Base-by-base conservation (phyloP, 768 basidiomycete genomes). In the Boletus edulis region DNA sequence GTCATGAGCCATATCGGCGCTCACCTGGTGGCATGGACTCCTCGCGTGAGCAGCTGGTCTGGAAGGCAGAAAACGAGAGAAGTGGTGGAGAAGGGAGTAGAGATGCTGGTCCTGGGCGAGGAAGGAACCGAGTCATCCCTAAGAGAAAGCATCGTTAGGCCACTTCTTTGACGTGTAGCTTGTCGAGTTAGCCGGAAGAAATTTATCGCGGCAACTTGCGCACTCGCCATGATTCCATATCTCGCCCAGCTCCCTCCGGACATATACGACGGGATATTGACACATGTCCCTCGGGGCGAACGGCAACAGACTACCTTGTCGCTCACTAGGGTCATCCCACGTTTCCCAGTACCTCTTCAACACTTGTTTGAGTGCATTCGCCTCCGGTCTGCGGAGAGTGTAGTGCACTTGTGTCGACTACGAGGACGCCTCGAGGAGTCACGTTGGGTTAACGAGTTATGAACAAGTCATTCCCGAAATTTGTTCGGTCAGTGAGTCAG, bases 261-360 rank as follows among this genome's bases (percentile, higher is more conserved):
- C 68, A 74, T 93, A 9, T 85, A 87, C 67, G 73, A 78, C 17
- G 69, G 73, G 15, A 83, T 91, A 61, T 70, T 92, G 41, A 64
- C 69, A 18, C 76, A 80, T 17, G 57, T 91, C 17, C 75, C 81
- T 3, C 62, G 73, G 0, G 54, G 72, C 10, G 70, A 76, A 35
- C 72, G 78, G 14, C 84, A 86, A 54, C 70, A 72, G 10, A 80
- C 84, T 1, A 72, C 84, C 11, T 68, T 88, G 24, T 72, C 87
- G 1, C 76, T 95, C 45, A 76, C 76, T 9, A 76, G 82, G 34
- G 86, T 86, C 2, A 74, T 91, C 46, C 89, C 91, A 2, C 68
- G 69, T 35, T 76, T 79, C 1, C 78, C 83, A 0, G 75, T 94
- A 41, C 82, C 88, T 0, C 54, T 73, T 11, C 62, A 79, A 34